phyloP scores from a whole-genome alignment of 2,329 filamentous ascomycete genomes.

The Exutisphaerella laricina region DNA sequence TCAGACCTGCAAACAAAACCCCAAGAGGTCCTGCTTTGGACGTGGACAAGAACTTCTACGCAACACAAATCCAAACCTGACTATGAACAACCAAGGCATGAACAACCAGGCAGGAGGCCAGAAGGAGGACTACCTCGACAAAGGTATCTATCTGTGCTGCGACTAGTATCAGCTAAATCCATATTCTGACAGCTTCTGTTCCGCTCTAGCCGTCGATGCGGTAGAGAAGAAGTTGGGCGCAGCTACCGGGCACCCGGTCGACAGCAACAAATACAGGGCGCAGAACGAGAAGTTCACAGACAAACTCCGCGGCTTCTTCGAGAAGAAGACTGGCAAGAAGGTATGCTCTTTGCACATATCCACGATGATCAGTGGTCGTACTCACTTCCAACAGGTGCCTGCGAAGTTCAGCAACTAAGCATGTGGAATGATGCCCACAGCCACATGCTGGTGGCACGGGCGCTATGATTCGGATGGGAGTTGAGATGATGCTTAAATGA shows the following conservation, averaged over 20 bases:
- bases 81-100: background rate
- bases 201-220: conserved; percentile 22
- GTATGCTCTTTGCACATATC: no score
- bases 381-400: no score
- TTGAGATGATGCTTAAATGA: background rate
- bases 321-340: conserved; percentile 11
- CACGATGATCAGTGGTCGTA: no score
- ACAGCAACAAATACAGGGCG: conserved; percentile 21
- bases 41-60: background rate
- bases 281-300: conserved; percentile 31
- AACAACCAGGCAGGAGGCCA: conserved; percentile 6
- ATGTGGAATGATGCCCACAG: no score
- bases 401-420: conserved; percentile 2
- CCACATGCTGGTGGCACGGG: no score
- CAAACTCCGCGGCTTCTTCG: conserved; percentile 3
- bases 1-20: background rate
- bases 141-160: conserved; percentile 14
- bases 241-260: conserved; percentile 20
- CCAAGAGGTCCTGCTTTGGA: background rate
- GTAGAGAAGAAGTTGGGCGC: conserved; percentile 22
- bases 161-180: no score
- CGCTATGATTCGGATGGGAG: background rate
- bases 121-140: conserved; percentile 30
- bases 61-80: background rate
- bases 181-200: conserved; percentile 1